Percentiles rank a stretch among this genome's conserved stretches.
These are phyloP conservation scores for Oxalis stricta DNA, from an alignment of 441 rosid species.

Conservation along the genomic window DNA sequence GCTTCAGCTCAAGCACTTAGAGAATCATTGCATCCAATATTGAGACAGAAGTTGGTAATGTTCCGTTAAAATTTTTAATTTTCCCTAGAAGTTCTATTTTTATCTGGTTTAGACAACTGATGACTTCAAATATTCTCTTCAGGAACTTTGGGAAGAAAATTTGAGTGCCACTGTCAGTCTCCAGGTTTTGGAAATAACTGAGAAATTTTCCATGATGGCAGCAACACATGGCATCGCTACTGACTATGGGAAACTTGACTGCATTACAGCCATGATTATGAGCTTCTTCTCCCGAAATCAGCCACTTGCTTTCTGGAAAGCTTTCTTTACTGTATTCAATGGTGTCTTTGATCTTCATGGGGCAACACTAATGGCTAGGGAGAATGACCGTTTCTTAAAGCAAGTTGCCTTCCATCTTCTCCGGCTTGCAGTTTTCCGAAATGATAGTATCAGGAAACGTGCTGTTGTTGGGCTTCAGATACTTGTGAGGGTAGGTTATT, in stretches of 20 bases:
- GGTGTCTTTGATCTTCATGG: slow-evolving; percentile 87
- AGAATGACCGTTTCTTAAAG: slow-evolving; percentile 96
- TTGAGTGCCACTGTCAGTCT: slow-evolving; percentile 96
- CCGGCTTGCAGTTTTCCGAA: slow-evolving; percentile 88
- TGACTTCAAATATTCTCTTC: slow-evolving; percentile 18
- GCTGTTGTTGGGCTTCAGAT: slow-evolving; percentile 95
- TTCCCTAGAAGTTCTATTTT: background rate
- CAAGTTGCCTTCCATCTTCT: slow-evolving; percentile 97
- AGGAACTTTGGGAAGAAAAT: slow-evolving; percentile 99
- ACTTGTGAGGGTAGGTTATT: slow-evolving; percentile 65
- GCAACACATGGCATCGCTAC: slow-evolving; percentile 91
- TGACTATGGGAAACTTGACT: slow-evolving; percentile 94
- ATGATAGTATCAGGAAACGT: slow-evolving; percentile 83
- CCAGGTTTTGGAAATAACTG: slow-evolving; percentile 92
- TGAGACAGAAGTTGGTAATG: slow-evolving; percentile 90
- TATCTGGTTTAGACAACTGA: slow-evolving; percentile 10
- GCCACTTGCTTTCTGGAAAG: slow-evolving; percentile 84
- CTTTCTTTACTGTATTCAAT: slow-evolving; percentile 73
- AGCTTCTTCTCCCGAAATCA: slow-evolving; percentile 94
- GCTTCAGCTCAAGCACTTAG: slow-evolving; percentile 97
- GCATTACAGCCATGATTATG: slow-evolving; percentile 75
- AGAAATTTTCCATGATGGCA: slow-evolving; percentile 83
- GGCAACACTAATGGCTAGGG: slow-evolving; percentile 94
- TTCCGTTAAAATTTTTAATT: slow-evolving; percentile 1
- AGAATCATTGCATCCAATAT: slow-evolving; percentile 92